phyloP scores from a whole-genome alignment of 768 basidiomycete genomes.

The Phylloporus sp. region DNA sequence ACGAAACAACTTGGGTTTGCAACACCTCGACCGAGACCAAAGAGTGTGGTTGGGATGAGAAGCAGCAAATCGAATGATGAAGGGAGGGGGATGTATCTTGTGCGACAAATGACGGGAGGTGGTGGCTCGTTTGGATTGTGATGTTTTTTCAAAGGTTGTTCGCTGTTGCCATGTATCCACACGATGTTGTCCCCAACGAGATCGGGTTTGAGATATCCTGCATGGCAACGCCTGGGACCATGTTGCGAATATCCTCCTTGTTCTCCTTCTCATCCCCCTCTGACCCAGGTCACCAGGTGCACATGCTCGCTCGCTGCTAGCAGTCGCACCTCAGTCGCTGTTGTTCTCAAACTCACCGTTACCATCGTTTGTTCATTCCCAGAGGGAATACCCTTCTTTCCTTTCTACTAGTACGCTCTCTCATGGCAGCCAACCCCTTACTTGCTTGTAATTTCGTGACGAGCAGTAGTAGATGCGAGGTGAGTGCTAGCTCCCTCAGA shows the following conservation, averaged over 20 bases:
- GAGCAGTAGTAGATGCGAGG: constrained; percentile 41
- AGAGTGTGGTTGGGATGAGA: constrained; percentile 73
- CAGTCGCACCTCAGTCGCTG: neutral
- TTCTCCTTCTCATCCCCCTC: neutral
- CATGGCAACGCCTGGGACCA: constrained; percentile 11
- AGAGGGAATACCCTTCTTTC: neutral
- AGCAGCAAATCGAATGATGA: constrained; percentile 61
- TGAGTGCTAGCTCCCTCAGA: constrained; percentile 27
- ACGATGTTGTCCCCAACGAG: constrained; percentile 7
- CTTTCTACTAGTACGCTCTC: constrained; percentile 5
- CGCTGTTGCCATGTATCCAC: constrained; percentile 18
- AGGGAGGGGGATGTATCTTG: constrained; percentile 66
- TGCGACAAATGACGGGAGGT: constrained; percentile 73
- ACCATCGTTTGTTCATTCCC: neutral
- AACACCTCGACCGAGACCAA: constrained; percentile 57
- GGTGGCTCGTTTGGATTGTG: constrained; percentile 24
- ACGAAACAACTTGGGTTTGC: constrained; percentile 59
- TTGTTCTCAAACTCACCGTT: neutral
- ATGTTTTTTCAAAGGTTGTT: constrained; percentile 4
- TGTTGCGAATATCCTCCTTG: neutral
- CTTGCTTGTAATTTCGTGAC: constrained; percentile 9
- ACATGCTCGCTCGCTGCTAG: neutral
- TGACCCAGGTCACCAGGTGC: neutral
- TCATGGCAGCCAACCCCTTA: constrained; percentile 16
- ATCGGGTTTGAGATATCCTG: constrained; percentile 10